Evolutionary conservation across 345 rosid genomes (phyloP), one percentile per base, ranked within the genome.

Genomic region (Boechera retrofracta): DNA sequence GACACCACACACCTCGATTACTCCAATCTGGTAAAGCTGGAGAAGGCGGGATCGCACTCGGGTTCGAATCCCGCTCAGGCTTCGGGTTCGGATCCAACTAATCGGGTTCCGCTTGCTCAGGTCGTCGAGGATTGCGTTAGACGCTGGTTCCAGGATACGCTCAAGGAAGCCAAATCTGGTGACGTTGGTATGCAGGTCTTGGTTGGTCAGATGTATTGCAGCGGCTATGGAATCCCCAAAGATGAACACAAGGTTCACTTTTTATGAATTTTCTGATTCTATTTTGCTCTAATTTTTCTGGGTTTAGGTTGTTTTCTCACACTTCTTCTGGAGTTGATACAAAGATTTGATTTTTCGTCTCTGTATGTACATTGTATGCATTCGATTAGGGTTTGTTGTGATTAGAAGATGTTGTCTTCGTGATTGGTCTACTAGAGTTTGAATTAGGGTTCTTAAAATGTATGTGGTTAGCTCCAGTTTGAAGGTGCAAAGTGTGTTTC

Each of bases 191-290:
- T 91, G 96, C 94, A 89, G 79, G 84, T 91, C 12, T 82, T 93
- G 66, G 96, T 93, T 10, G 98, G 90, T 1, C 97, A 91, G 83
- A 91, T 93, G 98, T 89, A 91, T 79, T 80, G 80, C 44, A 83
- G 75, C 57, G 98, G 97, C 60, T 88, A 86, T 78, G 96, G 98
- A 4, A 87, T 91, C 75, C 74, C 94, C 2, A 83, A 83, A 86
- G 91, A 93, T 64, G 77, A 84, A 45, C 83, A 78, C 66, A 89
- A 93, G 98, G 97, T 89, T 69, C 18, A 2, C 4, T 38, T 16
- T 48, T 33, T 65, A 11, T 11, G 6, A 0, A 1, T 10, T 33
- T 26, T 29, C 9, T 6, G 0, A 44, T 52, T 56, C 5, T 3
- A 6, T 33, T 10, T 38, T 12, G 16, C 8, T 5, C 3, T 18